A percentile compares a stretch with the other conserved stretches of the same genome.
These are phyloP conservation scores for Cordia subcordata DNA, from an alignment of 257 asterid species.

Conservation along the genomic window DNA sequence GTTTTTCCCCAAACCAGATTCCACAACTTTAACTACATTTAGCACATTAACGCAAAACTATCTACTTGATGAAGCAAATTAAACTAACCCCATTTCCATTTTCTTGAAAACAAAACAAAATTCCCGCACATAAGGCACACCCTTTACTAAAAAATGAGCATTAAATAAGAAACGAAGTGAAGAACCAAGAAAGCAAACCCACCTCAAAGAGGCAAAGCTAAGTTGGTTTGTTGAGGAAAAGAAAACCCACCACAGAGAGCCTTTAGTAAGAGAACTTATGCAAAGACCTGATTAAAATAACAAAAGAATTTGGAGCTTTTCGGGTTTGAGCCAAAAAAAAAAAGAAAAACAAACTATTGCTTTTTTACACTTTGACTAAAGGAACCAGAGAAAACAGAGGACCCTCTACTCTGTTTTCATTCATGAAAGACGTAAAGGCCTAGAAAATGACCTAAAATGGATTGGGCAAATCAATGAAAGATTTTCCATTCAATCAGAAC, in stretches of 20 bases:
- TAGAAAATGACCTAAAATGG: constrained; percentile 18
- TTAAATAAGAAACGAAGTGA: not conserved
- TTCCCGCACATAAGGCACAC: not conserved
- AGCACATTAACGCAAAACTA: not conserved
- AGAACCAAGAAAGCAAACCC: constrained; percentile 14
- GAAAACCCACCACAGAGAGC: not conserved
- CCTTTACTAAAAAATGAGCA: not conserved
- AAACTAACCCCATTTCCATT: no score
- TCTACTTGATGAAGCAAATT: not conserved
- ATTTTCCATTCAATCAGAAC: not conserved
- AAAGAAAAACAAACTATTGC: not conserved
- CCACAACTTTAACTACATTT: constrained; percentile 5
- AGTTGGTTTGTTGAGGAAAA: not conserved
- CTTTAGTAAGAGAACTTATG: constrained; percentile 3
- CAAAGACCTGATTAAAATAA: constrained; percentile 13
- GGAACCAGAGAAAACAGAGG: constrained; percentile 18
- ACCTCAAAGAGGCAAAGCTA: constrained; percentile 18
- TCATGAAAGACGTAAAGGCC: constrained; percentile 17
- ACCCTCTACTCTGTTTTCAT: constrained; percentile 8
- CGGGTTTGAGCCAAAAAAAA: not conserved
- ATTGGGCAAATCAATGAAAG: constrained; percentile 25
- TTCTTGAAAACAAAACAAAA: not conserved
- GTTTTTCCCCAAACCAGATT: constrained; percentile 13
- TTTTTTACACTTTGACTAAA: constrained; percentile 1
- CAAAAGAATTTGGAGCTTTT: constrained; percentile 12